Base-by-base conservation (phyloP, 108 stramenopile genomes). In the Parietichytrium sp. region DNA sequence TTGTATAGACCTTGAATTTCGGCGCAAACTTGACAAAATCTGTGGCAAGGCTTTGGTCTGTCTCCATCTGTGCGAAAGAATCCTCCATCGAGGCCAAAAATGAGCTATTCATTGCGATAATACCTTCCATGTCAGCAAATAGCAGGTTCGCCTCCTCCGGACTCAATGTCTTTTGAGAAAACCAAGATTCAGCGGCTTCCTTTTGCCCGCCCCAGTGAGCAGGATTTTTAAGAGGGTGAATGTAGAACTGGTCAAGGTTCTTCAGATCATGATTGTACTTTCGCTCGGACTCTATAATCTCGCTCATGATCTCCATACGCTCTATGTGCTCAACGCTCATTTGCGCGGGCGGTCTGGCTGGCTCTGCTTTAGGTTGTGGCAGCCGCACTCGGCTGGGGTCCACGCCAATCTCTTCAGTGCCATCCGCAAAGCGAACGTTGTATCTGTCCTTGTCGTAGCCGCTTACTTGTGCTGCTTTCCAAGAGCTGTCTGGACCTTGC, bases 131-230 rank as follows among this genome's bases (percentile, higher is more conserved):
- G 61, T 72, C 45, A 42, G 38, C n/a, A 72, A 72, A 72, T n/a
- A 72, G 36, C 20, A 2, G 20, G 23, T 72, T 72, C 20, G 61
- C 61, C 42, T 72, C 61, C 25, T 72, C 20, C 38, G 36, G 38
- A 42, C 45, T 72, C 38, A 72, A 42, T 1, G 61, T 72, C 42
- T 72, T 72, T 45, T 72, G 61, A 16, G 61, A 72, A 42, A 72
- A 72, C 61, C 61, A 72, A 1, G 61, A 45, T 1, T 72, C 61
- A 23, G 16, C 33, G n/a, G 18, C 20, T 25, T 72, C 38, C 38
- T 45, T 72, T 25, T 72, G 61, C 20, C 61, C 61, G 10, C 61
- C 61, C 61, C 61, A 72, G 42, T 72, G 61, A n/a, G 61, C 61
- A 33, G 61, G 61, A 25, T 72, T 72, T 25, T 72, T 16, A 6